Evolutionary conservation across 768 basidiomycete species (phyloP).

Genomic region (Trametes elegans): DNA sequence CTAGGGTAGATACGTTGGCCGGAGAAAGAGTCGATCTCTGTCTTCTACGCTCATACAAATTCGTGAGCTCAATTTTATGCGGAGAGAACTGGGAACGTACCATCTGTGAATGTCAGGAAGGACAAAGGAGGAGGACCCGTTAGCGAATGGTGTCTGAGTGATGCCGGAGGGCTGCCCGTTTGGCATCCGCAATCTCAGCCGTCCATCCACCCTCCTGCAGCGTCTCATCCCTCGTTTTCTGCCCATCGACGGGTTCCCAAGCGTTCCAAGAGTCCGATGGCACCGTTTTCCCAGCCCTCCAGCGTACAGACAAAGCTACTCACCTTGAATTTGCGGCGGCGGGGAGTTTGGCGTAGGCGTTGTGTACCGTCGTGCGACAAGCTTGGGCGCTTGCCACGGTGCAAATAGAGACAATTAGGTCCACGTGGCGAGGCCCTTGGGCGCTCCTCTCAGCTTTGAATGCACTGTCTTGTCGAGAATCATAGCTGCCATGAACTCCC

Average conservation of each 20-base stretch:
- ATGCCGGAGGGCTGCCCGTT: not conserved
- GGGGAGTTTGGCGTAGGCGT: slow-evolving; percentile 15
- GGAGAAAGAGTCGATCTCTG: slow-evolving; percentile 98
- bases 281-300: not conserved
- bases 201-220: slow-evolving; percentile 8
- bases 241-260: not conserved
- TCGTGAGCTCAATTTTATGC: not conserved
- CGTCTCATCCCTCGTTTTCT: not conserved
- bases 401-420: not conserved
- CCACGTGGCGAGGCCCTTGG: slow-evolving; percentile 6
- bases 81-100: not conserved
- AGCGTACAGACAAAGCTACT: slow-evolving; percentile 6
- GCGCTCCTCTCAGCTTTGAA: too few species aligned
- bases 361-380: slow-evolving; percentile 6
- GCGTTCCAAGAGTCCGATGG: not conserved
- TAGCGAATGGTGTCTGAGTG: not conserved
- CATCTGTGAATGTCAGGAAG: slow-evolving; percentile 8
- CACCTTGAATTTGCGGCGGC: slow-evolving; percentile 20
- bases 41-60: slow-evolving; percentile 58
- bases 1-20: slow-evolving; percentile 97
- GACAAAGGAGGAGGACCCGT: not conserved
- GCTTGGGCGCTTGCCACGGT: slow-evolving; percentile 12
- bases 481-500: too few species aligned
- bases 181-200: slow-evolving; percentile 3
- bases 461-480: too few species aligned